phyloP scores from a whole-genome alignment of 345 rosid genomes.

The Hibiscus syriacus region DNA sequence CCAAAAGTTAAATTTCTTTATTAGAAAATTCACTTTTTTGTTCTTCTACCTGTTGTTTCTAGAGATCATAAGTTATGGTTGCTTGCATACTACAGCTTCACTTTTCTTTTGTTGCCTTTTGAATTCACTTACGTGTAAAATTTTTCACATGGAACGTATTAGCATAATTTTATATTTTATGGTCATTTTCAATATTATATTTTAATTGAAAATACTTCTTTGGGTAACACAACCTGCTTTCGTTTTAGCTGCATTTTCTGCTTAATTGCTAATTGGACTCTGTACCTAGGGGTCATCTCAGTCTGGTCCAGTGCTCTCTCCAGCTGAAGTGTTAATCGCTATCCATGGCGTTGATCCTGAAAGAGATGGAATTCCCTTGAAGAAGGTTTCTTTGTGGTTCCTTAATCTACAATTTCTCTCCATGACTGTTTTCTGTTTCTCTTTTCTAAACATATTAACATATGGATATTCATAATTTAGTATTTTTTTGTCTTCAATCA shows the following conservation, averaged over 20 bases:
- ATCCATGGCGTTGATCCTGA: constrained; percentile 91
- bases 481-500: constrained; percentile 25
- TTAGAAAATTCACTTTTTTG: background rate
- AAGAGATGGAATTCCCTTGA: constrained; percentile 82
- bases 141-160: background rate
- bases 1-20: background rate
- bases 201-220: background rate
- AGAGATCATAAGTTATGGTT: background rate
- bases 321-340: constrained; percentile 81
- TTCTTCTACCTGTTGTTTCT: background rate
- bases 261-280: constrained; percentile 7
- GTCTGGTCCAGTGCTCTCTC: constrained; percentile 58
- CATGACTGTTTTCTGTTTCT: background rate
- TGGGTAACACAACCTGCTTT: background rate
- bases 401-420: background rate
- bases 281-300: constrained; percentile 62
- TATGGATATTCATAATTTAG: constrained; percentile 12
- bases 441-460: background rate
- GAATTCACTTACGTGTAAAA: background rate
- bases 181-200: background rate
- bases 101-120: background rate
- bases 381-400: constrained; percentile 44
- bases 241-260: background rate
- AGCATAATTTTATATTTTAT: background rate
- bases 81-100: background rate